These are phyloP conservation scores for Polygonum aviculare DNA, from an alignment of 148 eudicot genomes.

Conservation along the genomic window DNA sequence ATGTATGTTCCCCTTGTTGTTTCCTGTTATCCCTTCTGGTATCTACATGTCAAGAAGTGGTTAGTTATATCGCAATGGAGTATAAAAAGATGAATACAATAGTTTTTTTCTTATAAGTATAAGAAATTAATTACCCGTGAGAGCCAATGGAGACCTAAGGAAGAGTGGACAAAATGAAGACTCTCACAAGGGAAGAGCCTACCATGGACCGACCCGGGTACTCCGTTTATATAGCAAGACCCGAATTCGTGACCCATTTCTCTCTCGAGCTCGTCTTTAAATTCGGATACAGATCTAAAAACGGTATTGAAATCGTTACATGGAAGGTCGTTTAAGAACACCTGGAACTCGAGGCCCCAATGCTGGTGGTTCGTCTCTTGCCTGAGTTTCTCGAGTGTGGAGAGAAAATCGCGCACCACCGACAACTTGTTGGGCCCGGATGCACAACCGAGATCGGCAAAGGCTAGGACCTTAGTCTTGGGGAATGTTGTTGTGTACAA, in stretches of 20 bases:
- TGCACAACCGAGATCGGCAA: slow-evolving; percentile 81
- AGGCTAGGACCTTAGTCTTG: slow-evolving; percentile 37
- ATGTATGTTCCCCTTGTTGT: too few relatives aligned
- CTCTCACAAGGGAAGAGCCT: slow-evolving; percentile 53
- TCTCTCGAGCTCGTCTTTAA: slow-evolving; percentile 8
- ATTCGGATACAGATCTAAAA: slow-evolving; percentile 20
- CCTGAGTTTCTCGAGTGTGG: slow-evolving; percentile 25
- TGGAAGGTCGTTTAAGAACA: slow-evolving; percentile 67
- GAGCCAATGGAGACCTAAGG: slow-evolving; percentile 78
- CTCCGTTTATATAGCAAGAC: slow-evolving; percentile 49
- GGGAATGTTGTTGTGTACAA: not conserved
- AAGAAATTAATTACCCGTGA: slow-evolving; percentile 36
- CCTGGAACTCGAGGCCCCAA: slow-evolving; percentile 28
- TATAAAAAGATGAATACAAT: too few relatives aligned
- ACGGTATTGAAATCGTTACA: slow-evolving; percentile 30
- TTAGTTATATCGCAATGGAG: too few relatives aligned
- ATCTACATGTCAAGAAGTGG: too few relatives aligned
- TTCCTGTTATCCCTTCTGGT: too few relatives aligned
- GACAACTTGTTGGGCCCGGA: slow-evolving; percentile 62
- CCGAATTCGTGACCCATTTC: slow-evolving; percentile 15
- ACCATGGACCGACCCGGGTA: slow-evolving; percentile 66
- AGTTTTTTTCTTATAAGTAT: not conserved
- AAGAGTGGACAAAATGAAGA: slow-evolving; percentile 71
- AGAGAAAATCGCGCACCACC: slow-evolving; percentile 35
- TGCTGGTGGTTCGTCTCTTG: slow-evolving; percentile 8